Evolutionary conservation across 2,329 filamentous ascomycete genomes (phyloP).

Genomic region (Macrophomina phaseolina): DNA sequence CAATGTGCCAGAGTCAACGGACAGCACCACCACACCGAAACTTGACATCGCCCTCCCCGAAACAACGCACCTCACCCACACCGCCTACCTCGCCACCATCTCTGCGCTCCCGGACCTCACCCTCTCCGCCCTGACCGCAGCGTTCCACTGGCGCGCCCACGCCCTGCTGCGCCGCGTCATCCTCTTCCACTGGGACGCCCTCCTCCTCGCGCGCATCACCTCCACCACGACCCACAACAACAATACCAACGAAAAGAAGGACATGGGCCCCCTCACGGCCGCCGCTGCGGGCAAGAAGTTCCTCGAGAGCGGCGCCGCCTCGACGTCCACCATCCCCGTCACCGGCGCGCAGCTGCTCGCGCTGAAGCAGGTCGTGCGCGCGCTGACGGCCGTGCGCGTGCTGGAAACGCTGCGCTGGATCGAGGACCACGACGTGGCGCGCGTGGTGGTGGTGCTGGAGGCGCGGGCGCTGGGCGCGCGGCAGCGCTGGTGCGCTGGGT

Average conservation of each 20-base stretch:
- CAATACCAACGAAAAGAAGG: not conserved
- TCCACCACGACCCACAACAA: no score
- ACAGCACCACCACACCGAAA: no score
- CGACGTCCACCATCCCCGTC: not conserved
- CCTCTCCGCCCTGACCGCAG: not conserved
- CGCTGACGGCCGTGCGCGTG: not conserved
- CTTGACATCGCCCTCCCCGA: not conserved
- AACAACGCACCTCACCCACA: not conserved
- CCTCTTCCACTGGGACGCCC: not conserved
- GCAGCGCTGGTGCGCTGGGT: not conserved
- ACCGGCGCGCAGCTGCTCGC: not conserved
- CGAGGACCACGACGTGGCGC: not conserved
- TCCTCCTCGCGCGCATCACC: not conserved
- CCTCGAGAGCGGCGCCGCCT: not conserved
- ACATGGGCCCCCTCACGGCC: not conserved
- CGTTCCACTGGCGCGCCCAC: not conserved
- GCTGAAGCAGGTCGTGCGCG: not conserved
- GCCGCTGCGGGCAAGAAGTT: no score
- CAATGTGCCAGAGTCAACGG: no score
- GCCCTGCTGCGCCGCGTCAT: not conserved
- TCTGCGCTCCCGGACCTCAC: not conserved
- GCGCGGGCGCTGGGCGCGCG: not conserved
- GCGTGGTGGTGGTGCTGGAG: not conserved
- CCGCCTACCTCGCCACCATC: not conserved
- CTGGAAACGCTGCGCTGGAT: constrained; percentile 1